These are phyloP conservation scores for Blyttiomyces sp. DNA, from an alignment of 371 early-diverging fungal genomes.

Conservation along the genomic window DNA sequence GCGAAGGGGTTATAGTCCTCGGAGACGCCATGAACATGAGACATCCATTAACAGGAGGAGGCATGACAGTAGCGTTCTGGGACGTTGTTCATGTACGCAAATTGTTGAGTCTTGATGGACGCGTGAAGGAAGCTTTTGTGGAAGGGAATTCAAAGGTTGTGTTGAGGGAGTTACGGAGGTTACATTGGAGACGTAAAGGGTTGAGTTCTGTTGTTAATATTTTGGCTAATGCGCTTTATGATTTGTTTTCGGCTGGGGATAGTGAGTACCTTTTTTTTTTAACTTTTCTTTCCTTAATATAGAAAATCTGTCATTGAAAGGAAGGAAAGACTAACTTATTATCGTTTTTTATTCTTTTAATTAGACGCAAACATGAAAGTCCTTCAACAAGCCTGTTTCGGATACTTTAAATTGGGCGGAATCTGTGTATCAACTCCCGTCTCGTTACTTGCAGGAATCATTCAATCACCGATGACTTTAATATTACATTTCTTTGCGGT, in stretches of 20 bases:
- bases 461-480: constrained; percentile 63
- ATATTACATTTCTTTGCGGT: constrained; percentile 82
- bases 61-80: constrained; percentile 93
- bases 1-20: constrained; percentile 71
- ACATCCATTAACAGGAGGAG: constrained; percentile 90
- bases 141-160: constrained; percentile 43
- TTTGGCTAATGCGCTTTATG: constrained; percentile 84
- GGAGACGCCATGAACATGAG: constrained; percentile 96
- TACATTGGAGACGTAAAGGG: constrained; percentile 78
- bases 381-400: constrained; percentile 83
- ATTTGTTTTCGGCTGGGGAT: constrained; percentile 78
- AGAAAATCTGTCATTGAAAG: background rate
- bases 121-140: constrained; percentile 44
- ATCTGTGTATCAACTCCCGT: constrained; percentile 75
- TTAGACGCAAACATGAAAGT: constrained; percentile 58
- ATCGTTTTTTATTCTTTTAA: constrained; percentile 3
- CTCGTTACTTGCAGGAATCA: constrained; percentile 57
- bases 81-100: constrained; percentile 73
- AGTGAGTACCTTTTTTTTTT: constrained; percentile 32
- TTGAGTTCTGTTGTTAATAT: constrained; percentile 79
- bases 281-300: background rate
- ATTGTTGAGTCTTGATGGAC: constrained; percentile 42
- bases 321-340: background rate
- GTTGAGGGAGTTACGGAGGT: constrained; percentile 53
- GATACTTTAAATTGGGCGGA: constrained; percentile 82